phyloP scores from a whole-genome alignment of 208 protist species.

The Trypanosomatidae sp. region DNA sequence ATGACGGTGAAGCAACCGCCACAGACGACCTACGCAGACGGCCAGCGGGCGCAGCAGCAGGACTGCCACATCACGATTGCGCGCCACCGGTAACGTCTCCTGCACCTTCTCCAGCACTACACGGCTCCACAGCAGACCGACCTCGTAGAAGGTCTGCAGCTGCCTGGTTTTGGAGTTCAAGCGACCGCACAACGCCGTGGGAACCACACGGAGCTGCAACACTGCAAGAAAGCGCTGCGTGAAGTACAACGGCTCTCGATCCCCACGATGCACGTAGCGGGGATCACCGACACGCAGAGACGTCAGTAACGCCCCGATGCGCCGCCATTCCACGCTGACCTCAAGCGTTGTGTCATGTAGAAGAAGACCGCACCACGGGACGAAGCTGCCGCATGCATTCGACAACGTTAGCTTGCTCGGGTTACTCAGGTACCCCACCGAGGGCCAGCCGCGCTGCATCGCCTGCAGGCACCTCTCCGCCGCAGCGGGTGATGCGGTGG shows the following conservation, averaged over 20 bases:
- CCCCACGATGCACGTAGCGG: constrained; percentile 10
- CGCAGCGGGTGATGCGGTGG: constrained; percentile 51
- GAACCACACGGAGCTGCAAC: constrained; percentile 41
- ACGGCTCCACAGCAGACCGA: constrained; percentile 52
- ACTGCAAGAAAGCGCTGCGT: constrained; percentile 47
- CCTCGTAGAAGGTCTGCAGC: constrained; percentile 68
- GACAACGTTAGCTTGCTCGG: constrained; percentile 14
- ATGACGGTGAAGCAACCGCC: constrained; percentile 35
- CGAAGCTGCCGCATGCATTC: background rate
- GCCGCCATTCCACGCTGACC: constrained; percentile 68
- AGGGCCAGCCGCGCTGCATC: constrained; percentile 47
- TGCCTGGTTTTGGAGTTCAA: constrained; percentile 56
- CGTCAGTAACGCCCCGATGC: constrained; percentile 32
- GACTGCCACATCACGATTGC: constrained; percentile 10
- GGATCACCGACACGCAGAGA: constrained; percentile 18
- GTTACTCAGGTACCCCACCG: constrained; percentile 50
- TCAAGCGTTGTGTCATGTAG: constrained; percentile 41
- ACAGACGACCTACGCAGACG: constrained; percentile 28
- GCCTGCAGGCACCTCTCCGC: constrained; percentile 43
- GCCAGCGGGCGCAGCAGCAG: constrained; percentile 38
- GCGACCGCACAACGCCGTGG: constrained; percentile 46
- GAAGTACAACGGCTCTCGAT: constrained; percentile 19
- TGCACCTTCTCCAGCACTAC: constrained; percentile 44
- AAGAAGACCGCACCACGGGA: constrained; percentile 69
- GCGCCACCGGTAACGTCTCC: constrained; percentile 13